A percentile compares a stretch with the other conserved stretches of the same genome.
These are phyloP conservation scores for Solanum peruvianum DNA, from an alignment of 257 asterid genomes.

Conservation along the genomic window DNA sequence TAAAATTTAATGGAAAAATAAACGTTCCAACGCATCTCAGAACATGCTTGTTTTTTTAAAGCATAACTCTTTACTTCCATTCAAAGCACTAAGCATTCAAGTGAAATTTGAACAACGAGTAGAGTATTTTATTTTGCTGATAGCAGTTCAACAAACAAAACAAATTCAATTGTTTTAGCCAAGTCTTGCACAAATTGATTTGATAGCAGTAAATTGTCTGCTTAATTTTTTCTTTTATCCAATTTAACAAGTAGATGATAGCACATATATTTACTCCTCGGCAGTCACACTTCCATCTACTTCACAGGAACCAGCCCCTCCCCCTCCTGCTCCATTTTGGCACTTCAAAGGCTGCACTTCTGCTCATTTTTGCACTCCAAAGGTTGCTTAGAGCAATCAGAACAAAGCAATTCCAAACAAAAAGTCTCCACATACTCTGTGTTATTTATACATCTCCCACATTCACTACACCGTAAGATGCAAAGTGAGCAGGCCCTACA, in stretches of 20 bases:
- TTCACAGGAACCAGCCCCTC: conserved; percentile 2
- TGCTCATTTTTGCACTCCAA: conserved; percentile 10
- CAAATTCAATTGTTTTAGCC: not conserved
- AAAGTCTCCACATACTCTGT: conserved; percentile 66
- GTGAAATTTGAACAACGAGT: not conserved
- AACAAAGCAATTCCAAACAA: conserved; percentile 53
- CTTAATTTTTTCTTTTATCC: not conserved
- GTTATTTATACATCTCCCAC: conserved; percentile 66
- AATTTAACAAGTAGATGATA: not conserved
- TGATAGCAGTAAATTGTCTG: not conserved
- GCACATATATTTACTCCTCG: not conserved
- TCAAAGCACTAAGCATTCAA: not conserved
- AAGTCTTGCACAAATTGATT: not conserved
- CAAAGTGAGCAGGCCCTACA: conserved; percentile 77
- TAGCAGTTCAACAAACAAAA: not conserved
- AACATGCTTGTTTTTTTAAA: not conserved
- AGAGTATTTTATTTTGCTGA: not conserved
- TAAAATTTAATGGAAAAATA: not conserved
- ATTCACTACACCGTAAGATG: conserved; percentile 56
- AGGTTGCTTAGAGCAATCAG: conserved; percentile 36
- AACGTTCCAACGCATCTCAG: not conserved
- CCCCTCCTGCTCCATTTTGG: conserved; percentile 13
- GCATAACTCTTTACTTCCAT: not conserved
- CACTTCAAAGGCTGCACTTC: conserved; percentile 9
- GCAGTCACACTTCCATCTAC: not conserved